phyloP scores from a whole-genome alignment of 2,329 filamentous ascomycete species.

The Coleophoma eucalyptorum region DNA sequence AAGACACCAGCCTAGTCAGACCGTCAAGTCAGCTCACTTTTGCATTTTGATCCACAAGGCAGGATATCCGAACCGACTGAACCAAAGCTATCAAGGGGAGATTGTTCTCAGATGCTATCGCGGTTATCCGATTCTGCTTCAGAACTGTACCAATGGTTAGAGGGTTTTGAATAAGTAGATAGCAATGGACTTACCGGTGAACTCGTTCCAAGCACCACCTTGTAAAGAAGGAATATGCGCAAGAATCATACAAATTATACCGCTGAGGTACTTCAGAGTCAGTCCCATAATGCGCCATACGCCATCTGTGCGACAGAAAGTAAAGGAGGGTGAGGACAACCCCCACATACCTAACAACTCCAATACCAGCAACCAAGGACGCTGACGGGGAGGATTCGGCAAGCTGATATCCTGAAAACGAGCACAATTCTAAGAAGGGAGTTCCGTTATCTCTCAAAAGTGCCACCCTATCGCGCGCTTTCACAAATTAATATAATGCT shows the following conservation, averaged over 20 bases:
- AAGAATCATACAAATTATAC: constrained; percentile 31
- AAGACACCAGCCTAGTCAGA: constrained; percentile 31
- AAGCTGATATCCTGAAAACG: constrained; percentile 31
- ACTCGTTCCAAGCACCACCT: constrained; percentile 39
- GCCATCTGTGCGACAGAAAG: neutral
- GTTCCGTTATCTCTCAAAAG: constrained; percentile 33
- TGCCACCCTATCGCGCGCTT: constrained; percentile 33
- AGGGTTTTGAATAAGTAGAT: neutral
- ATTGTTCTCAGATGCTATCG: constrained; percentile 34
- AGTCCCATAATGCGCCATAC: neutral
- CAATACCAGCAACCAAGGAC: constrained; percentile 34
- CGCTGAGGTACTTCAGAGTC: constrained; percentile 17
- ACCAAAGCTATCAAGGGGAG: constrained; percentile 34
- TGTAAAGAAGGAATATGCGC: constrained; percentile 38
- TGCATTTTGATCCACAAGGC: neutral
- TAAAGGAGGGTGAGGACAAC: neutral
- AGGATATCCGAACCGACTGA: constrained; percentile 26
- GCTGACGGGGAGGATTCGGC: constrained; percentile 31
- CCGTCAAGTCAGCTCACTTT: neutral
- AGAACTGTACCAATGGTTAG: constrained; percentile 16
- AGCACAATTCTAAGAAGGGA: constrained; percentile 34
- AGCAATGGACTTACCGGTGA: constrained; percentile 18
- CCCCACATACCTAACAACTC: constrained; percentile 23
- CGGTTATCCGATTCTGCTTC: constrained; percentile 33
- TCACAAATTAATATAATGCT: neutral